These are phyloP conservation scores for Lipomyces chichibuensis DNA, from an alignment of 805 yeast species.

Conservation along the genomic window DNA sequence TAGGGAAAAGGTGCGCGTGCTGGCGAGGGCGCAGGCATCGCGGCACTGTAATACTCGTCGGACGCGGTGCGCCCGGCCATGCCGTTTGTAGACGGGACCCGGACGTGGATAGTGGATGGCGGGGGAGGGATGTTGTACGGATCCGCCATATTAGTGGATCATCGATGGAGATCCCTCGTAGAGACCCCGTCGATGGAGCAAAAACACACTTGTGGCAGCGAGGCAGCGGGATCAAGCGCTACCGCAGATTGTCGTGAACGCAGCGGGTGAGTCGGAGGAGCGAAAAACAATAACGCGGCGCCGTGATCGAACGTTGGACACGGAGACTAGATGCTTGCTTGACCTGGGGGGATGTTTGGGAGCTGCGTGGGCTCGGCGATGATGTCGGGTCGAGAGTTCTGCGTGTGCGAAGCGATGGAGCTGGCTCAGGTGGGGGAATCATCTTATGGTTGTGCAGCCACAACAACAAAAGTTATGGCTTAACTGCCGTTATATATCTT, in stretches of 20 bases:
- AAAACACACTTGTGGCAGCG: neutral
- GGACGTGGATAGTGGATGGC: neutral
- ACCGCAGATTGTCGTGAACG: neutral
- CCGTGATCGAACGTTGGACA: conserved; percentile 7
- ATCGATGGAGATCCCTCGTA: conserved; percentile 2
- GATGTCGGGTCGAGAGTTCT: conserved; percentile 6
- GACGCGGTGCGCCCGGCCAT: neutral
- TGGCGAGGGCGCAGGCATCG: neutral
- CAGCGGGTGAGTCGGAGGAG: neutral
- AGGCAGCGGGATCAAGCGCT: neutral
- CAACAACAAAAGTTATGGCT: neutral
- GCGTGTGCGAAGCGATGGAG: neutral
- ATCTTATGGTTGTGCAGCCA: neutral
- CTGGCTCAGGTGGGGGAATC: neutral
- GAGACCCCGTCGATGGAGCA: neutral
- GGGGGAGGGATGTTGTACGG: neutral
- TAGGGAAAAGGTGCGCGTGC: neutral
- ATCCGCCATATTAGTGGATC: conserved; percentile 6
- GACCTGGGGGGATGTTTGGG: neutral
- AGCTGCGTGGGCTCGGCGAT: neutral
- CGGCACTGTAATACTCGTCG: conserved; percentile 1
- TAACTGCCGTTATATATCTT: neutral
- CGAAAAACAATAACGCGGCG: neutral
- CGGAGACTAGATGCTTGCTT: neutral
- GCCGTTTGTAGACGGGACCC: neutral